Base-by-base conservation (phyloP, 2,329 filamentous ascomycete genomes). In the Graphilbum sp. region DNA sequence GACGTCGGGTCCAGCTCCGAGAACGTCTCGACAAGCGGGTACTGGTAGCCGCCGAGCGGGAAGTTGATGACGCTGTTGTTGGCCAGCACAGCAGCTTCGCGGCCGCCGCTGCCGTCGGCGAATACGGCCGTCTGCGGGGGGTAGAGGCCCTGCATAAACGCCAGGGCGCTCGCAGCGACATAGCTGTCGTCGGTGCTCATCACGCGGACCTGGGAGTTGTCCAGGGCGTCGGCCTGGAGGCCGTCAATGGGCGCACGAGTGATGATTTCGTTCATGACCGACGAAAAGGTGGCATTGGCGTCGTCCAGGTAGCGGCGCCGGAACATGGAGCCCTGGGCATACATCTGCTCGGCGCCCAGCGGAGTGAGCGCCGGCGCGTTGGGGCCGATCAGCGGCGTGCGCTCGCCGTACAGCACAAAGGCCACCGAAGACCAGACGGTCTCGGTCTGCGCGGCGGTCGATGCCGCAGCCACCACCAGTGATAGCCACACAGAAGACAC, bases 81-180 rank as follows among this genome's bases (percentile, higher is more conserved):
- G 27, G 47, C 35, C 2, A 51, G 41, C 10, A 39, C 40, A 12
- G 50, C 48, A 1, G 46, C 45, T 0, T 45, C 46, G 4, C 46
- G 43, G 18, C 55, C 54, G 15, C 52, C 54, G 13, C 61, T 61
- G 2, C 61, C 52, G 5, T 54, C 50, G 6, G 55, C 49, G 24
- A 58, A 60, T 1, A 49, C 45, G 10, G 49, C 43, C 4, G 64
- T 63, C 1, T 69, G 66, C 0, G 84, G 82, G 3, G 86, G 85
- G 51, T 93, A 94, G 4, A 94, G 63, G 5, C 79, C 85, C 53
- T 94, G 86, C 47, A 90, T 59, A 56, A 93, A 92, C 1, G 78
- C 84, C 37, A 72, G 62, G 25, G 82, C 83, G 3, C 82, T 75
- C 43, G 69, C 75, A 37, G 75, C 70, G 24, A 87, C 50, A 49